phyloP scores from a whole-genome alignment of 345 rosid genomes.

The Sonneratia caseolaris region DNA sequence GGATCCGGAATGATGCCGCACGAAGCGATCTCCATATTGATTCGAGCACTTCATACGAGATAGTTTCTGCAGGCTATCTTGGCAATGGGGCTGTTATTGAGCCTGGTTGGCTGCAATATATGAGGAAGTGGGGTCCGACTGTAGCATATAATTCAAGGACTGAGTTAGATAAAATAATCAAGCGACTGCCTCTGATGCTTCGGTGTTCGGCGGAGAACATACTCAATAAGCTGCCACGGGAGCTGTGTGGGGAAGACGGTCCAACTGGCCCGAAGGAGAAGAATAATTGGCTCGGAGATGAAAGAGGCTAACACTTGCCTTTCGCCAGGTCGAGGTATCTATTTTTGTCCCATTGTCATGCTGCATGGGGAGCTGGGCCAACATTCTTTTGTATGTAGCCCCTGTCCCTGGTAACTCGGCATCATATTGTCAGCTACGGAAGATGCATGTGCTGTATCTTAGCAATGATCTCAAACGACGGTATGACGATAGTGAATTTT shows the following conservation, averaged over 20 bases:
- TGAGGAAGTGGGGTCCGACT: slow-evolving; percentile 85
- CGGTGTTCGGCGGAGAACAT: slow-evolving; percentile 24
- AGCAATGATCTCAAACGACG: too few species aligned
- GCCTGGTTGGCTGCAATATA: slow-evolving; percentile 71
- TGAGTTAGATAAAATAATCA: slow-evolving; percentile 41
- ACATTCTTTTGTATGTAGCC: background rate
- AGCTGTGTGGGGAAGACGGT: slow-evolving; percentile 69
- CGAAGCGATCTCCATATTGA: slow-evolving; percentile 36
- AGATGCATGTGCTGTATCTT: too few species aligned
- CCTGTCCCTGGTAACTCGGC: background rate
- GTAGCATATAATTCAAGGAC: slow-evolving; percentile 49
- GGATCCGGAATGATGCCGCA: slow-evolving; percentile 64
- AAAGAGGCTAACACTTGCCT: slow-evolving; percentile 29
- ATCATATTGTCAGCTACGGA: too few species aligned
- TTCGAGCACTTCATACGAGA: slow-evolving; percentile 57
- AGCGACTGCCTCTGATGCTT: slow-evolving; percentile 34
- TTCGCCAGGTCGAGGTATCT: background rate
- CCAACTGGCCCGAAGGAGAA: slow-evolving; percentile 96
- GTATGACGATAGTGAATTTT: too few species aligned
- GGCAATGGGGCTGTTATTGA: slow-evolving; percentile 36
- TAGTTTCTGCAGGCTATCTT: slow-evolving; percentile 67
- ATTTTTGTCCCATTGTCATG: background rate
- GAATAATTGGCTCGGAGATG: slow-evolving; percentile 83
- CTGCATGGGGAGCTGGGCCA: background rate
- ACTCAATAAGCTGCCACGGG: slow-evolving; percentile 42